Evolutionary conservation across 331 rosid genomes (phyloP).

Genomic region (Spiraea crenata): DNA sequence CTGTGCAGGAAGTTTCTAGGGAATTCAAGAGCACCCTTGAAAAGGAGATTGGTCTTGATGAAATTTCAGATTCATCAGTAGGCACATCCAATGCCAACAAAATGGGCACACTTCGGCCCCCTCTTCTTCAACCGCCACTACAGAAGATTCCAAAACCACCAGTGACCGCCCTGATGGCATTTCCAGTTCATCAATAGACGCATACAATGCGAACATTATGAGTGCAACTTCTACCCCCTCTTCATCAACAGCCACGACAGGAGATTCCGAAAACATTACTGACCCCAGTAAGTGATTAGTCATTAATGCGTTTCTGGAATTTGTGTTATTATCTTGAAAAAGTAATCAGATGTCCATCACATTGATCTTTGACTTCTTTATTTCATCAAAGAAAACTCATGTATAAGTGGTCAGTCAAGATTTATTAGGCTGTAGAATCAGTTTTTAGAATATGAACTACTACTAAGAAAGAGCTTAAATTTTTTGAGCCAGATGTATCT

Average conservation of each 20-base stretch:
- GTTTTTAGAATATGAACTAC: not conserved
- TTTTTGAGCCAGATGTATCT: not conserved
- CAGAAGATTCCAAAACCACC: not conserved
- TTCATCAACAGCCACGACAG: slow-evolving; percentile 26
- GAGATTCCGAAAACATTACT: slow-evolving; percentile 41
- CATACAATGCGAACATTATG: slow-evolving; percentile 37
- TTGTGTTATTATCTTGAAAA: slow-evolving; percentile 8
- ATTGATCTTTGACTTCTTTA: slow-evolving; percentile 1
- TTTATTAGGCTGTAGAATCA: not conserved
- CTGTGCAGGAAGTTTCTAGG: slow-evolving; percentile 79
- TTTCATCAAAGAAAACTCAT: not conserved
- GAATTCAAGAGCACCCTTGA: slow-evolving; percentile 94
- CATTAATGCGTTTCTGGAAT: not conserved
- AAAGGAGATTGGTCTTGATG: slow-evolving; percentile 97
- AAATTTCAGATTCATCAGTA: slow-evolving; percentile 50
- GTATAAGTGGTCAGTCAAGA: not conserved
- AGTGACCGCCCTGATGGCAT: slow-evolving; percentile 59
- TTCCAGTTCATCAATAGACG: slow-evolving; percentile 44
- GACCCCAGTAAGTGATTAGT: slow-evolving; percentile 66
- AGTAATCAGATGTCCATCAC: slow-evolving; percentile 16
- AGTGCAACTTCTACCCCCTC: not conserved
- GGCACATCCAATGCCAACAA: slow-evolving; percentile 39
- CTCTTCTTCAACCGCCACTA: slow-evolving; percentile 11
- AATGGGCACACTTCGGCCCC: not conserved
- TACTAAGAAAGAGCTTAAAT: not conserved